phyloP scores from a whole-genome alignment of 169 alveolate species.

The Plasmodium billcollinsi region DNA sequence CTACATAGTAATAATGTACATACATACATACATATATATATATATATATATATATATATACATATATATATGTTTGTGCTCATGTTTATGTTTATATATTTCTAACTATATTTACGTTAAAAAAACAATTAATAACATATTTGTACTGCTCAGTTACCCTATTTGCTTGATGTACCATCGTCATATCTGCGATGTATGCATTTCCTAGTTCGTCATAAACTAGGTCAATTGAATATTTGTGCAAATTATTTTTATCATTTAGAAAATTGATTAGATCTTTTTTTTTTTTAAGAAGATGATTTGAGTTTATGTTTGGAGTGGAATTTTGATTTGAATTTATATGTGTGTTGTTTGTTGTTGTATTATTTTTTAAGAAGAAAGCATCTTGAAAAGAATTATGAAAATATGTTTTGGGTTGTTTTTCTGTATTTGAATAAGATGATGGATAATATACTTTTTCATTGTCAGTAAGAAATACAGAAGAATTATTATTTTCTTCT shows the following conservation, averaged over 20 bases:
- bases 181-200: slow-evolving; percentile 47
- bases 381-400: background rate
- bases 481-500: background rate
- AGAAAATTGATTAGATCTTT: slow-evolving; percentile 33
- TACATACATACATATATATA: too few relatives aligned
- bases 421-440: background rate
- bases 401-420: background rate
- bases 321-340: background rate
- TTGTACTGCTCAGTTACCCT: slow-evolving; percentile 59
- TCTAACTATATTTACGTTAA: slow-evolving; percentile 60
- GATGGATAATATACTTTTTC: slow-evolving; percentile 1
- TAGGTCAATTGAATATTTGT: slow-evolving; percentile 45
- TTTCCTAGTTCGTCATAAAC: slow-evolving; percentile 60
- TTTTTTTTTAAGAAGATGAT: slow-evolving; percentile 19
- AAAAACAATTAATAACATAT: slow-evolving; percentile 73
- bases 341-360: background rate
- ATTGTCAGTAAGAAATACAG: background rate
- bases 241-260: slow-evolving; percentile 38
- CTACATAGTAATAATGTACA: too few relatives aligned
- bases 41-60: too few relatives aligned
- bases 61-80: too few relatives aligned
- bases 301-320: background rate
- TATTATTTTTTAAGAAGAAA: background rate
- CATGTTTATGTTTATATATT: slow-evolving; percentile 14
- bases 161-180: slow-evolving; percentile 67